phyloP scores from a whole-genome alignment of 768 basidiomycete genomes.

The Rhizopogon vesiculosus region DNA sequence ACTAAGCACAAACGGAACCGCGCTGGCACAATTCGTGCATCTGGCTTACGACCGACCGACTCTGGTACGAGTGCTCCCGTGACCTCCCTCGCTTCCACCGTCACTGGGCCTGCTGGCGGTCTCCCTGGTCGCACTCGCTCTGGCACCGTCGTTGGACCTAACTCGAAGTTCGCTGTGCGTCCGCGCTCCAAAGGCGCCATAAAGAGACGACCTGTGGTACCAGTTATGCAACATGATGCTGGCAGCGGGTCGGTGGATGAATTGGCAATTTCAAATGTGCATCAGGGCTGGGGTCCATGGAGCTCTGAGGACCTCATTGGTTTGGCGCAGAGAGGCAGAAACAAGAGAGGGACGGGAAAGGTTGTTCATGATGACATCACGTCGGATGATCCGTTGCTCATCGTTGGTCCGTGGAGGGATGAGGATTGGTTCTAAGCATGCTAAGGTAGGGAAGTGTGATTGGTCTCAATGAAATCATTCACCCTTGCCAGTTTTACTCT shows the following conservation, averaged over 20 bases:
- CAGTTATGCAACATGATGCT: not conserved
- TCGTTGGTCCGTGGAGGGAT: conserved; percentile 11
- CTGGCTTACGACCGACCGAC: conserved; percentile 28
- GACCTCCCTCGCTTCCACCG: not conserved
- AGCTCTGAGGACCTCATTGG: conserved; percentile 16
- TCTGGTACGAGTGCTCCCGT: conserved; percentile 5
- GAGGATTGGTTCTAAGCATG: conserved; percentile 6
- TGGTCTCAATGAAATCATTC: not conserved
- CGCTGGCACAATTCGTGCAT: conserved; percentile 48
- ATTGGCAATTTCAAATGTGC: conserved; percentile 16
- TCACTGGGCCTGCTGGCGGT: not conserved
- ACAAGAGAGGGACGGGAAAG: not conserved
- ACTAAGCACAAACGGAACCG: conserved; percentile 31
- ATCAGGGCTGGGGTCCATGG: conserved; percentile 5
- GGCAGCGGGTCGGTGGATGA: conserved; percentile 17
- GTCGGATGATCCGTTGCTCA: conserved; percentile 26
- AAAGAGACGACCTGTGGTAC: not conserved
- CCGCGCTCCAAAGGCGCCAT: not conserved
- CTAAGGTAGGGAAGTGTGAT: conserved; percentile 3
- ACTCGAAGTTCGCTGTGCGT: conserved; percentile 17
- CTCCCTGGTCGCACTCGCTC: conserved; percentile 37
- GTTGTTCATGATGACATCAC: not conserved
- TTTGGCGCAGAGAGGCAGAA: not conserved
- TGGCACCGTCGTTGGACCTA: conserved; percentile 38
- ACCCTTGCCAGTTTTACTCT: not conserved